These are phyloP conservation scores for Pochonia chlamydosporia DNA, from an alignment of 2,329 filamentous ascomycete genomes.

Conservation along the genomic window DNA sequence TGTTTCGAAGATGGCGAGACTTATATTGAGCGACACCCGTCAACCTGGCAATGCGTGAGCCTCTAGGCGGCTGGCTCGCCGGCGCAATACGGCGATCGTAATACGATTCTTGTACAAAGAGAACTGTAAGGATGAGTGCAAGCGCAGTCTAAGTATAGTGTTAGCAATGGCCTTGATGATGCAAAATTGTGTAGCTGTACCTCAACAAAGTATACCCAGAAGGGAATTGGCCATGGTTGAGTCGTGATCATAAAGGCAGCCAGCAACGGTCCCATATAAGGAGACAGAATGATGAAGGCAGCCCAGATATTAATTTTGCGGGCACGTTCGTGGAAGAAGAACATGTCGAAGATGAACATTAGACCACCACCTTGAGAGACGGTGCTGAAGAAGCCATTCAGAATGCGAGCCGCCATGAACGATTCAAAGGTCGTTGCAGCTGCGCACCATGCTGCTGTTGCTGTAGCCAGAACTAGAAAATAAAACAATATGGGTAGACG, in stretches of 20 bases:
- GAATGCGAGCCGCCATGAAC: constrained; percentile 33
- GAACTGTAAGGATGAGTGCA: constrained; percentile 32
- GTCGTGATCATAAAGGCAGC: constrained; percentile 43
- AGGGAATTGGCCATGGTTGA: constrained; percentile 38
- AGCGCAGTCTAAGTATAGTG: too few species aligned
- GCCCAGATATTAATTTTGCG: constrained; percentile 45
- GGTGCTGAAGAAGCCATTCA: constrained; percentile 38
- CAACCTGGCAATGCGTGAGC: constrained; percentile 17
- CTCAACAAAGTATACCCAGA: constrained; percentile 45
- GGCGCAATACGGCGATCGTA: constrained; percentile 37
- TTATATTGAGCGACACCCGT: constrained; percentile 12
- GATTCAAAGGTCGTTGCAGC: constrained; percentile 33
- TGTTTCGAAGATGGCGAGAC: constrained; percentile 20
- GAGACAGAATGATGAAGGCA: constrained; percentile 33
- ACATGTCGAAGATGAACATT: constrained; percentile 51
- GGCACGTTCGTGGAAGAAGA: constrained; percentile 53
- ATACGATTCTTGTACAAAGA: constrained; percentile 45
- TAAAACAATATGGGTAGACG: constrained; percentile 33
- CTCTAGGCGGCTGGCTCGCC: constrained; percentile 17
- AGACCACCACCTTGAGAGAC: constrained; percentile 39
- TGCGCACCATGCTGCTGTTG: constrained; percentile 35
- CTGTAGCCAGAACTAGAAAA: constrained; percentile 29
- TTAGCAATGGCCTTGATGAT: constrained; percentile 32
- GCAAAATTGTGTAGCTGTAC: too few species aligned
- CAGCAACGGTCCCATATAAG: constrained; percentile 39